Evolutionary conservation across 495 filamentous ascomycete species (phyloP).

Genomic region (Aspergillus leporis): DNA sequence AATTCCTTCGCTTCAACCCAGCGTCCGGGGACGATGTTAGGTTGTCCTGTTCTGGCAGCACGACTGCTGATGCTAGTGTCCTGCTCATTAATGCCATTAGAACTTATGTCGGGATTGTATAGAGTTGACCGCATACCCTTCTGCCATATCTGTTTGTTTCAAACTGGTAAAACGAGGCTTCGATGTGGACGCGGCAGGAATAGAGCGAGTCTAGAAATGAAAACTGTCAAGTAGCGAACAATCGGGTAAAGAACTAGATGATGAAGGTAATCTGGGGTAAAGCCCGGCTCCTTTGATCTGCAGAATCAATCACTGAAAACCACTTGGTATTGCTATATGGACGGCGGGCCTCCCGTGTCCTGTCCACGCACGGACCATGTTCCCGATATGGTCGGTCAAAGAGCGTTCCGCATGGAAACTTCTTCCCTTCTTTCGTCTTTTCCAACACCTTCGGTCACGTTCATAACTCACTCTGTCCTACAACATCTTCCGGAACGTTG

Average conservation of each 20-base stretch:
- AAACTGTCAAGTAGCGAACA: neutral
- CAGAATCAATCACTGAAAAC: constrained; percentile 2
- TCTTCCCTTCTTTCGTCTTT: constrained; percentile 14
- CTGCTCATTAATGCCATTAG: constrained; percentile 14
- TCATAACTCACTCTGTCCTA: constrained; percentile 9
- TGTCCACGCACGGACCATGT: constrained; percentile 21
- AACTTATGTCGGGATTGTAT: neutral
- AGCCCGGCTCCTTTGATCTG: constrained; percentile 1
- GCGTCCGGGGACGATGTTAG: constrained; percentile 29
- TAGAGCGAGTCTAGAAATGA: neutral
- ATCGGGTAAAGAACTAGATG: neutral
- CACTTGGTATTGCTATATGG: constrained; percentile 17
- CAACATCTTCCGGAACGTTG: neutral
- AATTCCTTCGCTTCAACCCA: constrained; percentile 57
- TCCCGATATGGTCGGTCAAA: constrained; percentile 13
- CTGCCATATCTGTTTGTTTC: constrained; percentile 26
- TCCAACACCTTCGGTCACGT: constrained; percentile 21
- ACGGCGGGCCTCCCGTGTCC: constrained; percentile 6
- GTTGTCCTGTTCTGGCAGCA: constrained; percentile 54
- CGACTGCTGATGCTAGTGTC: constrained; percentile 65
- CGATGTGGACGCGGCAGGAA: neutral
- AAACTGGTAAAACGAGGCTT: neutral
- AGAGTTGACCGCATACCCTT: constrained; percentile 27
- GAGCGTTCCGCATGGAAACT: constrained; percentile 5
- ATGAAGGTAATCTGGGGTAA: neutral